These are phyloP conservation scores for Amanita brunnescens DNA, from an alignment of 768 basidiomycete genomes.

Conservation along the genomic window DNA sequence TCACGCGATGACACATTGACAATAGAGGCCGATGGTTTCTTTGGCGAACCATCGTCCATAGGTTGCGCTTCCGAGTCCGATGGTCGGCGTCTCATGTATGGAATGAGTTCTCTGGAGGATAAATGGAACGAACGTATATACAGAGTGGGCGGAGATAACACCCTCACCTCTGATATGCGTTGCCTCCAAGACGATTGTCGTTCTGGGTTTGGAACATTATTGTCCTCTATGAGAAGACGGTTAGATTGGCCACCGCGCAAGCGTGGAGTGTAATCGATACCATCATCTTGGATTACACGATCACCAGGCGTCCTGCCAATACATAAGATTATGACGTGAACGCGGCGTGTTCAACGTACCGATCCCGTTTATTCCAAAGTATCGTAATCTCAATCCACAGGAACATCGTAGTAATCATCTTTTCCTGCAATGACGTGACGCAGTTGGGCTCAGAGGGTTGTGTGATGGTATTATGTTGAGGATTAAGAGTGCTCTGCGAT, in stretches of 20 bases:
- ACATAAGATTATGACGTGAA: too few species aligned
- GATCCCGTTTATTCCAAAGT: too few species aligned
- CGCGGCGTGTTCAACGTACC: too few species aligned
- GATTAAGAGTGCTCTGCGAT: too few species aligned
- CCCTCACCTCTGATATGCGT: constrained; percentile 25
- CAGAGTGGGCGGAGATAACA: constrained; percentile 26
- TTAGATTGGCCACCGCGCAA: constrained; percentile 14
- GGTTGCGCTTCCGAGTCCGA: neutral
- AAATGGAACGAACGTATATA: constrained; percentile 29
- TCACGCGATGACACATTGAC: constrained; percentile 30
- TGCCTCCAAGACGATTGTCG: constrained; percentile 21
- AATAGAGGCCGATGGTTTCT: constrained; percentile 17
- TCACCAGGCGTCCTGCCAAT: too few species aligned
- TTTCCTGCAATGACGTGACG: too few species aligned
- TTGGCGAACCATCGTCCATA: neutral
- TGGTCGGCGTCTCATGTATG: constrained; percentile 15
- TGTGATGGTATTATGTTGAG: too few species aligned
- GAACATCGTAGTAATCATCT: too few species aligned
- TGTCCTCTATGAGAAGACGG: constrained; percentile 7
- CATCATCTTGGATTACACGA: neutral
- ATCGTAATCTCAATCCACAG: too few species aligned
- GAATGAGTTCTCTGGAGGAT: constrained; percentile 25
- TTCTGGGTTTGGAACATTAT: constrained; percentile 11
- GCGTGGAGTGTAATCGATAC: constrained; percentile 13
- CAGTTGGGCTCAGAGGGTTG: too few species aligned